phyloP scores from a whole-genome alignment of 805 yeast species.

The Kodamaea hsintzibuensis region DNA sequence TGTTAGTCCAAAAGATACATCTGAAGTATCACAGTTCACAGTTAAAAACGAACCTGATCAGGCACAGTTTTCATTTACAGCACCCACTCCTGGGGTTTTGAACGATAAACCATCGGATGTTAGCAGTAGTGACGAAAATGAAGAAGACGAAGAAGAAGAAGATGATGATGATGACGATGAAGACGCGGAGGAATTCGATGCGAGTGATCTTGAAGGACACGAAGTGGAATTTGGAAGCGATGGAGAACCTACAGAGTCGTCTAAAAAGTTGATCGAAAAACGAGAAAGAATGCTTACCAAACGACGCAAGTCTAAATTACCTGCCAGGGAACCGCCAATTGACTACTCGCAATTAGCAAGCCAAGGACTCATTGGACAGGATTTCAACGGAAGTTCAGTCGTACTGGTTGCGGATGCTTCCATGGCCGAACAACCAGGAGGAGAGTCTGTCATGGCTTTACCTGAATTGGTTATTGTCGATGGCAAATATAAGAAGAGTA shows the following conservation, averaged over 20 bases:
- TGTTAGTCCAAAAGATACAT: not conserved
- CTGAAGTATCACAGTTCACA: not conserved
- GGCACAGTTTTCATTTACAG: not conserved
- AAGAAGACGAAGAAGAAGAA: slow-evolving; percentile 4
- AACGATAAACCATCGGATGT: slow-evolving; percentile 17
- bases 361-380: not conserved
- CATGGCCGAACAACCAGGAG: not conserved
- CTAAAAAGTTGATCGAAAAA: not conserved
- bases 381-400: not conserved
- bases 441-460: slow-evolving; percentile 8
- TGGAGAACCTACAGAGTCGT: not conserved
- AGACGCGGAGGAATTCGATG: not conserved
- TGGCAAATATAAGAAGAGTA: slow-evolving; percentile 16
- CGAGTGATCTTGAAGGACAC: not conserved
- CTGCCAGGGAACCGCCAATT: not conserved
- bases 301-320: not conserved
- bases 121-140: slow-evolving; percentile 17
- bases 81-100: slow-evolving; percentile 2
- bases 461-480: slow-evolving; percentile 12
- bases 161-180: slow-evolving; percentile 4
- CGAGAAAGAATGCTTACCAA: not conserved
- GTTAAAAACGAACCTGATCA: not conserved
- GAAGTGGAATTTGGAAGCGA: not conserved
- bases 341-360: not conserved
- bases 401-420: not conserved